phyloP scores from a whole-genome alignment of 805 yeast genomes.

The Zygosaccharomyces gambellarensis region DNA sequence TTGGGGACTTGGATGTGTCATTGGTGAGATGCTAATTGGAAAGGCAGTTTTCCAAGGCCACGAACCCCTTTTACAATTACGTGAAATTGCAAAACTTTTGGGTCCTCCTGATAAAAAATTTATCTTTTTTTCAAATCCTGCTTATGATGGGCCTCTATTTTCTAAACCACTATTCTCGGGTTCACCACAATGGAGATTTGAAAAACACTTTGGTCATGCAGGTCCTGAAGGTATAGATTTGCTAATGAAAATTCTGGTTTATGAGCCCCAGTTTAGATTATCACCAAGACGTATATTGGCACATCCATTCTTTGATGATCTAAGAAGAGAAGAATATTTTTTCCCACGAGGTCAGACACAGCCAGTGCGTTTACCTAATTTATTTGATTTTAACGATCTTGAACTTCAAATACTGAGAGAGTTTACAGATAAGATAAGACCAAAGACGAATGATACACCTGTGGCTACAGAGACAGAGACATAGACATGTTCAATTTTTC shows the following conservation, averaged over 20 bases:
- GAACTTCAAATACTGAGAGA: slow-evolving; percentile 50
- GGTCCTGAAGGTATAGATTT: slow-evolving; percentile 84
- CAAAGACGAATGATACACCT: slow-evolving; percentile 7
- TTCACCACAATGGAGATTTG: slow-evolving; percentile 50
- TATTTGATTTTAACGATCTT: slow-evolving; percentile 68
- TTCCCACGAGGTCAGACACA: slow-evolving; percentile 53
- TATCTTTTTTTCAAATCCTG: slow-evolving; percentile 68
- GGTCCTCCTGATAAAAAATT: slow-evolving; percentile 82
- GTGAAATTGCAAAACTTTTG: slow-evolving; percentile 81
- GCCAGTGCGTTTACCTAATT: slow-evolving; percentile 41
- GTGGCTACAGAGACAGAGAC: slow-evolving; percentile 3
- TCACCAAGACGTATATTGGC: slow-evolving; percentile 78
- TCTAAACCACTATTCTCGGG: slow-evolving; percentile 60
- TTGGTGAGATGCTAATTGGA: slow-evolving; percentile 91
- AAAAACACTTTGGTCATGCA: slow-evolving; percentile 67
- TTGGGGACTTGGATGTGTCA: slow-evolving; percentile 97
- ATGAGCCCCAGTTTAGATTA: slow-evolving; percentile 81
- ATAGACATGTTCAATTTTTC: background rate
- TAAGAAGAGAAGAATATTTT: slow-evolving; percentile 51
- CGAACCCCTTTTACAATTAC: slow-evolving; percentile 79
- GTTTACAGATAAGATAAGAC: slow-evolving; percentile 19
- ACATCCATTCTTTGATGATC: slow-evolving; percentile 85
- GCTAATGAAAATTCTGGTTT: slow-evolving; percentile 73
- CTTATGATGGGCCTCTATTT: slow-evolving; percentile 69
- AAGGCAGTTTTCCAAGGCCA: slow-evolving; percentile 94